Evolutionary conservation across 805 yeast species (phyloP), one percentile per base, ranked within the genome.

Genomic region (Monosporozyma servazzii): DNA sequence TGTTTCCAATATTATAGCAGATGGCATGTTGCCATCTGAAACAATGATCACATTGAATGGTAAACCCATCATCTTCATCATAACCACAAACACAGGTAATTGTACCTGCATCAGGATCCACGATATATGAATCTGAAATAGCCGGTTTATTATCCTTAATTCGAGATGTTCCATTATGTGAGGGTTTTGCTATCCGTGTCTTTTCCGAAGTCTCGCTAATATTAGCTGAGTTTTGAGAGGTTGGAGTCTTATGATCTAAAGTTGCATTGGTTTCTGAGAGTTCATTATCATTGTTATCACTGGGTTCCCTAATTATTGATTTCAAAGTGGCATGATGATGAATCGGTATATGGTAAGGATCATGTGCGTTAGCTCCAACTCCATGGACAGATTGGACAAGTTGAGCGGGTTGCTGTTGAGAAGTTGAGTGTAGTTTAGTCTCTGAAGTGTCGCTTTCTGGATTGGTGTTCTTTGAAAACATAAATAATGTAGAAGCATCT

Each of bases 11-110:
- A 7, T 84, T 85, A 79, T 88, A 87, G 68, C 98, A 90, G n/a
- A 79, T 74, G 27, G 93, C 89, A 70, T 90, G 98, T 65, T 90
- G 96, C 97, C 97, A 90, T 55, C 96, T 79, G 66, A 79, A 83
- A 67, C 98, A 90, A 33, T 80, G 76, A 65, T 89, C 96, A 71
- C 99, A 93, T 69, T 93, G 98, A 55, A 93, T 86, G 23, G 95
- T 90, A 62, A 88, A 84, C 0, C 97, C 97, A 59, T 91, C 93
- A 68, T 88, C 96, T 54, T 88, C 95, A 52, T 81, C 86, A 58
- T 75, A 82, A 1, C 82, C 88, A 73, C 98, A 91, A 8, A 90
- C 80, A 69, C 98, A 91, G 1, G 96, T 88, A 50, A 91, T 90
- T 0, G 81, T 69, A 0, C 96, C 96, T 2, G 91, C 75, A 64